Evolutionary conservation across 2,329 filamentous ascomycete genomes (phyloP).

Genomic region (Colletotrichum karsti): DNA sequence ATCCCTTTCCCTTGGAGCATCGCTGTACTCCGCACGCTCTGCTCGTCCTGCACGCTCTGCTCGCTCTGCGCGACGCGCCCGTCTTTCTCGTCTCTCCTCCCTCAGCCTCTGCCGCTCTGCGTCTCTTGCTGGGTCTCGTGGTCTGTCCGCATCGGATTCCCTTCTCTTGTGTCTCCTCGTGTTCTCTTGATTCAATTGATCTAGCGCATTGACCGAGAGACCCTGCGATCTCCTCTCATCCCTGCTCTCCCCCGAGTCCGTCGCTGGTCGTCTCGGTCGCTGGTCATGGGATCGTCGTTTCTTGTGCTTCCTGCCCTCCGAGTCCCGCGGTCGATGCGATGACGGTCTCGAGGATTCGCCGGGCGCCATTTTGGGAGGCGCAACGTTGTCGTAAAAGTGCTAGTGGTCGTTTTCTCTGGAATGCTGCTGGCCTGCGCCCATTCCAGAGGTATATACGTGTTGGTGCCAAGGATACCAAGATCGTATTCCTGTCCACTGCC

Average conservation of each 20-base stretch:
- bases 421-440: background rate
- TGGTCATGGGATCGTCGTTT: slow-evolving; percentile 41
- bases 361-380: slow-evolving; percentile 43
- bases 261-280: slow-evolving; percentile 39
- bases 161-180: slow-evolving; percentile 48
- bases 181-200: slow-evolving; percentile 72
- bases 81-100: slow-evolving; percentile 32
- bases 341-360: slow-evolving; percentile 42
- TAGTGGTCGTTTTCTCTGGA: slow-evolving; percentile 14
- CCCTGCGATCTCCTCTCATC: slow-evolving; percentile 35
- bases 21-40: background rate
- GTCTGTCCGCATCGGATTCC: slow-evolving; percentile 34
- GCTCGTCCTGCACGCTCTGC: slow-evolving; percentile 26
- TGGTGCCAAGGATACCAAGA: slow-evolving; percentile 26
- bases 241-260: slow-evolving; percentile 44
- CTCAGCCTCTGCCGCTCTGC: slow-evolving; percentile 42
- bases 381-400: slow-evolving; percentile 32
- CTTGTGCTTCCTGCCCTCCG: slow-evolving; percentile 43
- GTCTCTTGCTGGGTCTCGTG: slow-evolving; percentile 39
- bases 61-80: slow-evolving; percentile 19
- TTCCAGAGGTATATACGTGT: slow-evolving; percentile 6
- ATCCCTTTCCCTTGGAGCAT: slow-evolving; percentile 2
- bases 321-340: slow-evolving; percentile 38
- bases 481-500: slow-evolving; percentile 19
- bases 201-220: slow-evolving; percentile 66